Percentiles rank a stretch among this genome's conserved stretches.
Evolutionary conservation across 257 asterid genomes (phyloP).

Genomic region (Sherardia arvensis): DNA sequence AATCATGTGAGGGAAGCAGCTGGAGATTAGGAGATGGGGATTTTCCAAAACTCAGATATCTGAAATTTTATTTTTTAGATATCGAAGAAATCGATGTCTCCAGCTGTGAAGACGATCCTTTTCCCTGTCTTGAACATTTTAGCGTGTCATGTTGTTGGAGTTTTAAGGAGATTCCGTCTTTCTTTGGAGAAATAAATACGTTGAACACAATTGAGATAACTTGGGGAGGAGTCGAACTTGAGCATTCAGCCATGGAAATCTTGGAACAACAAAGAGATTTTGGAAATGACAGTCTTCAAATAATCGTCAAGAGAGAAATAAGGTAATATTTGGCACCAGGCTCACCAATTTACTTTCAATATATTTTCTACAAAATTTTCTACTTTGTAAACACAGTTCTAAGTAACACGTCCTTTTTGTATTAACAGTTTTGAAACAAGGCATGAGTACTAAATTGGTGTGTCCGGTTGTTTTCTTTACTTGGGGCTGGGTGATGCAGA

Average conservation of each 20-base stretch:
- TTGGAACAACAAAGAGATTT: no score
- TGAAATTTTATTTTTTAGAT: not conserved
- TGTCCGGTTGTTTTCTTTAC: no score
- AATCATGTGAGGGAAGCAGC: not conserved
- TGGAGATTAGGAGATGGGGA: conserved; percentile 5
- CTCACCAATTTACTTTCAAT: no score
- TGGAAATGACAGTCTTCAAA: no score
- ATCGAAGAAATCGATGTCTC: conserved; percentile 3
- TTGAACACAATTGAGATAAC: not conserved
- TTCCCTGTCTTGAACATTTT: not conserved
- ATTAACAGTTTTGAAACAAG: no score
- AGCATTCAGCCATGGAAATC: not conserved
- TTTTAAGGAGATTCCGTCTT: not conserved
- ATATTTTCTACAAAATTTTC: no score
- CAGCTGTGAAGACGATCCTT: not conserved
- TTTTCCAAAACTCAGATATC: conserved; percentile 3
- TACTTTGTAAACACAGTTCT: no score
- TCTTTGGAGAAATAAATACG: not conserved
- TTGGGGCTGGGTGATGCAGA: no score
- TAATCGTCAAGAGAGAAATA: no score
- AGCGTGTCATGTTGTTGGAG: not conserved
- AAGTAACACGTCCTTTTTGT: no score
- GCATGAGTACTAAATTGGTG: no score
- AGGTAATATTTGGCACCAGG: no score
- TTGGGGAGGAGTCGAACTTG: not conserved